A percentile compares a stretch with the other conserved stretches of the same genome.
Conservation (phyloP, 2,329 filamentous ascomycete species). For the Fusarium redolens region DNA sequence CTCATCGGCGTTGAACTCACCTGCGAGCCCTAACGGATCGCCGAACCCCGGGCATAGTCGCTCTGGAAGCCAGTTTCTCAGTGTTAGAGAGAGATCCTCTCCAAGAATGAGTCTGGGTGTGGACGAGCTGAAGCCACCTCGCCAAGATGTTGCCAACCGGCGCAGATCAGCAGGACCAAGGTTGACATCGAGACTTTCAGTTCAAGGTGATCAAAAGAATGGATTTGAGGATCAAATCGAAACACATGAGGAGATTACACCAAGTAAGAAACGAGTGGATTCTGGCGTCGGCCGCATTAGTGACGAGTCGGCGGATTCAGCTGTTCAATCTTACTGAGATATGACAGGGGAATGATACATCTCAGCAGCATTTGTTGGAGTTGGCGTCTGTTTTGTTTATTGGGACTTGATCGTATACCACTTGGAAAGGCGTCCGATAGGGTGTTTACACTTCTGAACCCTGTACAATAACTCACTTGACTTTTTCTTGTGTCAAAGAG, state of each 20-base stretch:
- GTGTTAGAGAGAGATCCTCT: constrained; percentile 50
- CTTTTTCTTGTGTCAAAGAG: constrained; percentile 21
- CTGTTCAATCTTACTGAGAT: constrained; percentile 12
- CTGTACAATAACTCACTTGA: constrained; percentile 41
- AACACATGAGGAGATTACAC: constrained; percentile 26
- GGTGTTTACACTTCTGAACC: constrained; percentile 12
- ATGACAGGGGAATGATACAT: constrained; percentile 7
- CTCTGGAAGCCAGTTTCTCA: constrained; percentile 35
- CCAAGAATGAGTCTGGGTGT: constrained; percentile 48
- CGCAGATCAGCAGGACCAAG: constrained; percentile 47
- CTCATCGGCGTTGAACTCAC: constrained; percentile 41
- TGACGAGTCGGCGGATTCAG: constrained; percentile 42
- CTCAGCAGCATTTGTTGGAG: constrained; percentile 38
- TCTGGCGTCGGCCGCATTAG: constrained; percentile 50
- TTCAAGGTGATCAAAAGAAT: constrained; percentile 37
- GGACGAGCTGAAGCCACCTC: constrained; percentile 44
- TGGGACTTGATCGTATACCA: constrained; percentile 25
- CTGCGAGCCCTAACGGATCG: constrained; percentile 31
- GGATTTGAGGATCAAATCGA: constrained; percentile 37
- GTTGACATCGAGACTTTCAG: constrained; percentile 32
- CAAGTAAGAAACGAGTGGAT: constrained; percentile 48
- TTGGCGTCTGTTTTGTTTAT: constrained; percentile 34
- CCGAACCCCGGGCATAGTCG: constrained; percentile 52
- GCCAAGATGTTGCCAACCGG: constrained; percentile 42
- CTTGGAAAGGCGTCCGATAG: constrained; percentile 39